Conservation (phyloP, 306 rosid species). For the Lathyrus aphaca region DNA sequence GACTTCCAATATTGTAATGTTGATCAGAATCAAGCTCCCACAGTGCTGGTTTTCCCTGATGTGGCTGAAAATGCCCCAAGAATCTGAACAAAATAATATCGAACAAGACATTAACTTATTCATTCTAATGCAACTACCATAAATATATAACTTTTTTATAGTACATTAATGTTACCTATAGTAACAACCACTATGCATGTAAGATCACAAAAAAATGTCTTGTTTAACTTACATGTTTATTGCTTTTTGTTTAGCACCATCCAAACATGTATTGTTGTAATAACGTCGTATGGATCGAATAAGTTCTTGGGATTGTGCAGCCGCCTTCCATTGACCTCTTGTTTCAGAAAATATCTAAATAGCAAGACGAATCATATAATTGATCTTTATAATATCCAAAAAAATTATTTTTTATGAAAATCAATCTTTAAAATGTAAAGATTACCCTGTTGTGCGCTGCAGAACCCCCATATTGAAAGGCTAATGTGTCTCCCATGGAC, state of each 20-base stretch:
- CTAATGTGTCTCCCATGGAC: constrained; percentile 91
- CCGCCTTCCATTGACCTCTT: constrained; percentile 98
- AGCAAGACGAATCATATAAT: constrained; percentile 28
- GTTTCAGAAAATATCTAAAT: constrained; percentile 86
- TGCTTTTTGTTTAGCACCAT: constrained; percentile 79
- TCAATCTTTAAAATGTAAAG: constrained; percentile 13
- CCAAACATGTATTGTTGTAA: constrained; percentile 82
- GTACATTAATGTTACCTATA: background rate
- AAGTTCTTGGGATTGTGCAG: constrained; percentile 89
- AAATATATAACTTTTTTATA: background rate
- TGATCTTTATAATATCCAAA: background rate
- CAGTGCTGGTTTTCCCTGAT: constrained; percentile 73
- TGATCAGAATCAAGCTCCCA: constrained; percentile 95
- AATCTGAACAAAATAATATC: constrained; percentile 59
- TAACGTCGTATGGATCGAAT: constrained; percentile 85
- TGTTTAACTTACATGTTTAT: constrained; percentile 74
- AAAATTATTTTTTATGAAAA: no score
- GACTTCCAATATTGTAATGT: constrained; percentile 58
- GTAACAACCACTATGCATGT: no score
- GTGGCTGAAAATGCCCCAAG: constrained; percentile 92
- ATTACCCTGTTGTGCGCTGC: constrained; percentile 96
- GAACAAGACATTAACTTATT: constrained; percentile 29
- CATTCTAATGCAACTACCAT: constrained; percentile 17
- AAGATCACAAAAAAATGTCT: constrained; percentile 8
- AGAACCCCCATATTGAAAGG: constrained; percentile 95